Conservation (phyloP, 352 stramenopile species). For the Phytopythium cucurbitacearum region DNA sequence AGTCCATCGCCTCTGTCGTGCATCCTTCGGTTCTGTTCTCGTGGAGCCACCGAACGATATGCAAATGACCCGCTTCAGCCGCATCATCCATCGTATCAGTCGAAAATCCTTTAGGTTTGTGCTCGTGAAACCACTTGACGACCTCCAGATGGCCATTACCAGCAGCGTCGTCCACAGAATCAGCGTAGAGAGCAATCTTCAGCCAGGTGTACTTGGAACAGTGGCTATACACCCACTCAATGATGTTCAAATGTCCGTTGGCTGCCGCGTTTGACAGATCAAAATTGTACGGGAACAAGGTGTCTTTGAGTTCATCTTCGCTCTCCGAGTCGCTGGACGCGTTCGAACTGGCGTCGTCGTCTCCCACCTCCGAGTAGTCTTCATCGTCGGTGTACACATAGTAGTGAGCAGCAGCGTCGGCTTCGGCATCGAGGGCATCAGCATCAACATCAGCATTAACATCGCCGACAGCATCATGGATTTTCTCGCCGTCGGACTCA, state of each 20-base stretch:
- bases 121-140: conserved; percentile 48
- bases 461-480: no score
- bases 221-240: conserved; percentile 23
- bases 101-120: conserved; percentile 28
- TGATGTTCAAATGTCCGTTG: conserved; percentile 36
- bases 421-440: no score
- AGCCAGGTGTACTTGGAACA: conserved; percentile 36
- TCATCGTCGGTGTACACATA: no score
- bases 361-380: no score
- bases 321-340: conserved; percentile 31
- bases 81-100: conserved; percentile 59
- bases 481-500: no score
- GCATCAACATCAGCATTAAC: no score
- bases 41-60: conserved; percentile 48
- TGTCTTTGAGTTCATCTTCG: conserved; percentile 15
- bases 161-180: conserved; percentile 60
- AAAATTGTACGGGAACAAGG: conserved; percentile 8
- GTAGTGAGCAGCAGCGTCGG: no score
- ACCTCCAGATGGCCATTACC: conserved; percentile 48
- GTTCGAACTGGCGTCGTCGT: conserved; percentile 10
- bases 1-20: conserved; percentile 45
- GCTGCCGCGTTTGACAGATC: conserved; percentile 24
- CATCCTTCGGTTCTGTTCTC: conserved; percentile 50
- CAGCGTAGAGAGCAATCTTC: conserved; percentile 43
- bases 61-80: conserved; percentile 42